Conservation (phyloP, 73 alveolate species). For the Paramecium octaurelia region DNA sequence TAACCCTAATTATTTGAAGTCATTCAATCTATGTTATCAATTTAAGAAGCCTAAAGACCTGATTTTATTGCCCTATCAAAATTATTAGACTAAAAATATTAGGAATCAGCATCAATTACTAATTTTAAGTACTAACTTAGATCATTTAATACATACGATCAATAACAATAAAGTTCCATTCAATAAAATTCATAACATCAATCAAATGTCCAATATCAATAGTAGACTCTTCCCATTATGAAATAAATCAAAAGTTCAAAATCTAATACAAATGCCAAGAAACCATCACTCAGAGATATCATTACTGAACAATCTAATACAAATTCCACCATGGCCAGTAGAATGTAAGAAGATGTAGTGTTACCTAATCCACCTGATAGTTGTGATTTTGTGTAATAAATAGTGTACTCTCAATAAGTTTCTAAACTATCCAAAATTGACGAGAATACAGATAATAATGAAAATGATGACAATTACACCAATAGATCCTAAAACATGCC, state of each 20-base stretch:
- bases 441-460: neutral
- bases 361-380: neutral
- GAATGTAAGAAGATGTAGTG: neutral
- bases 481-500: neutral
- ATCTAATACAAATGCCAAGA: neutral
- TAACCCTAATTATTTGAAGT: neutral
- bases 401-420: neutral
- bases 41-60: slow-evolving; percentile 33
- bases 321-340: neutral
- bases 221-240: neutral
- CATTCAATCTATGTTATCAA: slow-evolving; percentile 10
- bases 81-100: slow-evolving; percentile 1
- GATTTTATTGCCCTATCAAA: slow-evolving; percentile 50
- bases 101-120: neutral
- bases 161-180: neutral
- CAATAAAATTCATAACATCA: neutral
- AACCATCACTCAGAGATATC: neutral
- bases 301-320: neutral
- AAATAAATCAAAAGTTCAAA: neutral
- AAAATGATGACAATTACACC: neutral
- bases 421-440: neutral
- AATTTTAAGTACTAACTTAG: neutral
- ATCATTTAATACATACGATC: neutral
- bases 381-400: neutral
- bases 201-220: neutral